phyloP scores from a whole-genome alignment of 306 rosid species.

The Argentina anserina region DNA sequence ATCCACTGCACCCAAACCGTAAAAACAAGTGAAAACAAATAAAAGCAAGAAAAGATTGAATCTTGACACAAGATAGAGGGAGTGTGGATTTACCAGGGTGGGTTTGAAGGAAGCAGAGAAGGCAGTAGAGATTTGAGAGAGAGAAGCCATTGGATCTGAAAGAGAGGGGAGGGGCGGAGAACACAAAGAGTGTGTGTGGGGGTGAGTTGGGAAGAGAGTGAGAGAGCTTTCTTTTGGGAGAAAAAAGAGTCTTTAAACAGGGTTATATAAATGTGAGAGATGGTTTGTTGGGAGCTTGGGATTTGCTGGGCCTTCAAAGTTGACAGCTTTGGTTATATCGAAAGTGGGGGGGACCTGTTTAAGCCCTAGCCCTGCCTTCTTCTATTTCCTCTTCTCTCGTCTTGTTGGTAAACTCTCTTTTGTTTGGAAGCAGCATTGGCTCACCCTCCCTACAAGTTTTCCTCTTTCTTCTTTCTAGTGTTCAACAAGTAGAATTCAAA shows the following conservation, averaged over 20 bases:
- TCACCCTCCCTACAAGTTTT: too few relatives aligned
- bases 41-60: background rate
- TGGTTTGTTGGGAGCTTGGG: conserved; percentile 13
- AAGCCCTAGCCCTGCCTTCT: too few relatives aligned
- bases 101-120: conserved; percentile 21
- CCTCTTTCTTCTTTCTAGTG: background rate
- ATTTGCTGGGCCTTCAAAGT: conserved; percentile 24
- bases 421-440: too few relatives aligned
- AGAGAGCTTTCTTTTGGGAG: background rate
- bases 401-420: too few relatives aligned
- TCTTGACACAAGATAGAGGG: background rate
- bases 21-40: background rate
- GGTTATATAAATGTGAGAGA: conserved; percentile 10
- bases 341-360: conserved; percentile 15
- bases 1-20: background rate
- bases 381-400: background rate
- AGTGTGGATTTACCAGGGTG: conserved; percentile 5
- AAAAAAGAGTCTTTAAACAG: background rate
- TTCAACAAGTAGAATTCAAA: too few relatives aligned
- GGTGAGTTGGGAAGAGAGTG: conserved; percentile 14
- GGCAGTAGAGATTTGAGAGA: conserved; percentile 3
- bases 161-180: conserved; percentile 38
- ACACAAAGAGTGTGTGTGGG: conserved; percentile 36
- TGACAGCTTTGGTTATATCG: conserved; percentile 39
- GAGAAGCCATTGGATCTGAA: conserved; percentile 15